Evolutionary conservation across 805 yeast genomes (phyloP).

Genomic region (Isabelozyma heimii): DNA sequence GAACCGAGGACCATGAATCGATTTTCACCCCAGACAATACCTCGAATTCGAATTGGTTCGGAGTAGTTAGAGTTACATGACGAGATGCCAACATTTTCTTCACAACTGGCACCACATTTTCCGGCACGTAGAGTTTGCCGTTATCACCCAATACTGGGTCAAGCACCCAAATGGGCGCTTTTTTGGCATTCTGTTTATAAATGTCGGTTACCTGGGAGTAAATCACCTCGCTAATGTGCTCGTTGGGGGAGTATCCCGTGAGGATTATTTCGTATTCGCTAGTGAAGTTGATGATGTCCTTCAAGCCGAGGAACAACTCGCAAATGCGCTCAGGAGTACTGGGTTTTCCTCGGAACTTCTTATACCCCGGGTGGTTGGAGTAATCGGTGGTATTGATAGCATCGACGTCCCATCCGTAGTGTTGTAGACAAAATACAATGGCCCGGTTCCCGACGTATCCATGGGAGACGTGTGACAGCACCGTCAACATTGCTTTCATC

Average conservation of each 20-base stretch:
- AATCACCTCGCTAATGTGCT: slow-evolving; percentile 51
- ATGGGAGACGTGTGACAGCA: slow-evolving; percentile 71
- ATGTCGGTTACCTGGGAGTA: slow-evolving; percentile 36
- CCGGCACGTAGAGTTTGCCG: slow-evolving; percentile 74
- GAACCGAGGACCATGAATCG: slow-evolving; percentile 31
- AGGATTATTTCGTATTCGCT: slow-evolving; percentile 58
- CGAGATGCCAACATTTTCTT: slow-evolving; percentile 43
- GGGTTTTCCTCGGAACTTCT: slow-evolving; percentile 48
- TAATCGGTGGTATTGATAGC: slow-evolving; percentile 61
- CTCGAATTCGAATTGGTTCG: slow-evolving; percentile 77
- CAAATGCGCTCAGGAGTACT: slow-evolving; percentile 30
- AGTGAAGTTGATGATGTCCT: slow-evolving; percentile 30
- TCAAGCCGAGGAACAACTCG: slow-evolving; percentile 29
- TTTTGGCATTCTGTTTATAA: slow-evolving; percentile 9
- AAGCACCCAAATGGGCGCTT: slow-evolving; percentile 54
- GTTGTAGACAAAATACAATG: slow-evolving; percentile 62
- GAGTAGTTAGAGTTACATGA: slow-evolving; percentile 53
- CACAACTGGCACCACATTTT: slow-evolving; percentile 52
- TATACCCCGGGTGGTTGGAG: slow-evolving; percentile 73
- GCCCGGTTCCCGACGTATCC: slow-evolving; percentile 75
- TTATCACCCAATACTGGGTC: slow-evolving; percentile 95
- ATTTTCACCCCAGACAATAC: slow-evolving; percentile 49
- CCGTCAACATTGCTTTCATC: slow-evolving; percentile 41
- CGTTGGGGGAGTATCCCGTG: slow-evolving; percentile 77
- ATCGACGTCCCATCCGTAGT: slow-evolving; percentile 69